Base-by-base conservation (phyloP, 2,329 filamentous ascomycete species). In the Hyphodiscus sp. region DNA sequence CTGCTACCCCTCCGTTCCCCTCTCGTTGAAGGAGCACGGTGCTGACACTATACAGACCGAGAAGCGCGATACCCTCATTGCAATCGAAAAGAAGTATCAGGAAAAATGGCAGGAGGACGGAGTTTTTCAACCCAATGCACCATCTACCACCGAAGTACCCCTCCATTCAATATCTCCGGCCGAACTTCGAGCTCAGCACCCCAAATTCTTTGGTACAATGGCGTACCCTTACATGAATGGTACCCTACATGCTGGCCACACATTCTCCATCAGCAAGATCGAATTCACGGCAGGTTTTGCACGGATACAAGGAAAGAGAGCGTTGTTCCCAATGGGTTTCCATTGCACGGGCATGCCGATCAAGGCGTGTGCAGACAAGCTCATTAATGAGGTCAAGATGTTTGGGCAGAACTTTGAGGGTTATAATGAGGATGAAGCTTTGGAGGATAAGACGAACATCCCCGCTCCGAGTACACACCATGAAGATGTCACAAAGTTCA, bases 321-420 rank as follows among this genome's bases (percentile, higher is more conserved):
- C 86, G 53, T 77, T 97, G 50, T 96, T 94, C 70, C 94, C 94
- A 53, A 86, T 94, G 67, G 94, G 92, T 30, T 99, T 91, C 76
- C 94, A 99, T 77, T 90, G 87, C 74, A 97, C 92, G 0, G 94
- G 94, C 64, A 95, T 99, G 86, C 91, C 91, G 45, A 99, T 99
- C 77, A 96, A 96, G 74, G 91, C 94, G 6, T 95, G 89, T 66
- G 91, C 94, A 51, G 92, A 99, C 76, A 97, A 97, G 77, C 82
- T 99, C 45, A 83, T 86, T 55, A 84, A 89, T 58, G 94, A 99
- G 73, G 86, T 97, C 53, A 83, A 89, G 72, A 77, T 87, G 74
- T 99, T 97, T 66, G 94, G 94, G 20, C 74, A 86, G 68, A 84
- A 91, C 66, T 97, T 97, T 59, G 86, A 91, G 66, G 76, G 80